These are phyloP conservation scores for Phytophthora kernoviae DNA, from an alignment of 352 stramenopile species.

Conservation along the genomic window DNA sequence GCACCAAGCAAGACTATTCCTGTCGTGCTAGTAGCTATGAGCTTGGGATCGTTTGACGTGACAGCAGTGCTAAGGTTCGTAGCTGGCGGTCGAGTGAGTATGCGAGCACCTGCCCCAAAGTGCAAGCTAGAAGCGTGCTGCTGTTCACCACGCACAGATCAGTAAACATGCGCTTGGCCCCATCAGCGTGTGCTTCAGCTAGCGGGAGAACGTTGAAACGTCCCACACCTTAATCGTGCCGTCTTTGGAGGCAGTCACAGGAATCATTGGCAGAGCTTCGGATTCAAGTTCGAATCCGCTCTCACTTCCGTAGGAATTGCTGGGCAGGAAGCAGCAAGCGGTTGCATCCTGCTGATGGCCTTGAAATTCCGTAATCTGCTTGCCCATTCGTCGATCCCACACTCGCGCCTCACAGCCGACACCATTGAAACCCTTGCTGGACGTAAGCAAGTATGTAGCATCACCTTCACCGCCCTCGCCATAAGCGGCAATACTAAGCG, in stretches of 20 bases:
- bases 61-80: conserved; percentile 21
- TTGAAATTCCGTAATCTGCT: conserved; percentile 57
- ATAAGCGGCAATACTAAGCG: conserved; percentile 56
- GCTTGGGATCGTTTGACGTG: conserved; percentile 4
- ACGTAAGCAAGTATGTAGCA: conserved; percentile 71
- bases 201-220: conserved; percentile 25
- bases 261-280: conserved; percentile 25
- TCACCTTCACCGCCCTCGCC: conserved; percentile 21
- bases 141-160: conserved; percentile 46
- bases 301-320: conserved; percentile 5
- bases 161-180: conserved; percentile 65
- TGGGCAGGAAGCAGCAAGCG: conserved; percentile 67
- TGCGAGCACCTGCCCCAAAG: conserved; percentile 54
- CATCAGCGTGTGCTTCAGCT: conserved; percentile 52
- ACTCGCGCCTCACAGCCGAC: conserved; percentile 78
- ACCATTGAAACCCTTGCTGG: conserved; percentile 87
- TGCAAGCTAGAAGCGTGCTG: conserved; percentile 55
- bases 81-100: conserved; percentile 42
- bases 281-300: conserved; percentile 6
- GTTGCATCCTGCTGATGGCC: conserved; percentile 82
- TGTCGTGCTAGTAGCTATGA: conserved; percentile 16
- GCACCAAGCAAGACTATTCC: conserved; percentile 23
- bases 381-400: conserved; percentile 77
- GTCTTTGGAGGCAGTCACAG: conserved; percentile 80
- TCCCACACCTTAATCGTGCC: conserved; percentile 82